Evolutionary conservation across 1,284 basidiomycete genomes (phyloP).

Genomic region (Cryptococcus amylolentus): DNA sequence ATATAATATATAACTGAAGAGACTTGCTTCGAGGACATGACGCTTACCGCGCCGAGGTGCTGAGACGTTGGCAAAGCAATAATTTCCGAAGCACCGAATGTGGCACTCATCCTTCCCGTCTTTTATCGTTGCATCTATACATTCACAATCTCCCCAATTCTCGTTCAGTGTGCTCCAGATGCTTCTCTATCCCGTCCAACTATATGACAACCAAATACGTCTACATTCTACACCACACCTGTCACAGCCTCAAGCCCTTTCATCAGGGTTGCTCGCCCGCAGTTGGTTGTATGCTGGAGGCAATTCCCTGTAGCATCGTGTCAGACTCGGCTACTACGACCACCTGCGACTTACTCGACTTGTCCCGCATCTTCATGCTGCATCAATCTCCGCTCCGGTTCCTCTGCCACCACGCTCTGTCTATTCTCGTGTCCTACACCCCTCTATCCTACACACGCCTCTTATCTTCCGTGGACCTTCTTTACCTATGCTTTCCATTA

Average conservation of each 20-base stretch:
- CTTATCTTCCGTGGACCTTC: too few species aligned
- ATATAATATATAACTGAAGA: too few species aligned
- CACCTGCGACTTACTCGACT: conserved; percentile 23
- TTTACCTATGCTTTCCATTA: too few species aligned
- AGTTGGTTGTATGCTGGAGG: conserved; percentile 38
- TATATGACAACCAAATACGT: not conserved
- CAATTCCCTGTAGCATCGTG: conserved; percentile 16
- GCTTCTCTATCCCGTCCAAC: not conserved
- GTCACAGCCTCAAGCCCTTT: not conserved
- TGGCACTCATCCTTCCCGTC: not conserved
- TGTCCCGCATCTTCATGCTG: conserved; percentile 34
- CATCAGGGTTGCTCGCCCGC: conserved; percentile 29
- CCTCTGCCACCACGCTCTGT: not conserved
- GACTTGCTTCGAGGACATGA: too few species aligned
- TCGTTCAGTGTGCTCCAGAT: not conserved
- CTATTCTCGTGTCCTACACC: too few species aligned
- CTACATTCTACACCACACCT: too few species aligned
- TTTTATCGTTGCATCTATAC: too few species aligned
- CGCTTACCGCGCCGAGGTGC: too few species aligned
- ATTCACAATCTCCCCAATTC: too few species aligned
- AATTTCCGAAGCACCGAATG: not conserved
- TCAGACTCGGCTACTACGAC: not conserved
- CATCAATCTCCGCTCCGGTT: conserved; percentile 17
- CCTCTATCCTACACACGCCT: too few species aligned
- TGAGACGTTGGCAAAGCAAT: too few species aligned